Conservation (phyloP, 345 rosid genomes). For the Acer yangbiense region DNA sequence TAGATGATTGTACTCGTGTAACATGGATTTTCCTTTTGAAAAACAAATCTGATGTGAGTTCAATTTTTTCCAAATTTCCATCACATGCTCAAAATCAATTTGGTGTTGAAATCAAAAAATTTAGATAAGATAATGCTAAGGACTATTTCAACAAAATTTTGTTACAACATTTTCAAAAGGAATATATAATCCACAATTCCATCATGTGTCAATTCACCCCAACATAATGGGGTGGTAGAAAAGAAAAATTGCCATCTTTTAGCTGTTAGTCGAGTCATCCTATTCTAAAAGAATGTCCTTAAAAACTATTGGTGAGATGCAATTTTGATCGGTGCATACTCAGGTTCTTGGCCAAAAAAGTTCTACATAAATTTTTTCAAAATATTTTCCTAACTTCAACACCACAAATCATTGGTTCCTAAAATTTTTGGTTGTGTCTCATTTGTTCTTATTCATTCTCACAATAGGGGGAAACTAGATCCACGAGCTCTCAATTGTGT, state of each 20-base stretch:
- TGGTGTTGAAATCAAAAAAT: background rate
- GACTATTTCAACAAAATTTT: background rate
- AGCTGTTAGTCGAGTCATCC: background rate
- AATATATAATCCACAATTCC: too few species aligned
- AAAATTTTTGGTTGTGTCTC: too few species aligned
- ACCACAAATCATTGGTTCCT: too few species aligned
- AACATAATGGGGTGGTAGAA: background rate
- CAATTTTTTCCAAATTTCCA: background rate
- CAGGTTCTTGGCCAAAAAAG: too few species aligned
- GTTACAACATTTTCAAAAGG: too few species aligned
- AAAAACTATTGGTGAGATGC: too few species aligned
- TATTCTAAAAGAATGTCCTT: background rate
- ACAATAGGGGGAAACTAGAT: too few species aligned
- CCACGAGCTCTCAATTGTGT: too few species aligned
- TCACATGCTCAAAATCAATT: background rate
- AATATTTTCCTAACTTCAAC: too few species aligned
- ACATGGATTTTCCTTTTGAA: background rate
- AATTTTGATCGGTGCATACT: too few species aligned
- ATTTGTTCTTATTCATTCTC: too few species aligned
- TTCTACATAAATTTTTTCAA: too few species aligned
- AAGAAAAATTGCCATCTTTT: background rate
- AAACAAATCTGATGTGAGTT: constrained; percentile 1
- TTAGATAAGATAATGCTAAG: background rate
- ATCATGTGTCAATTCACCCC: background rate
- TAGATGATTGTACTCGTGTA: background rate